Conservation (phyloP, 371 early-diverging fungal species). For the Mortierella sp. region DNA sequence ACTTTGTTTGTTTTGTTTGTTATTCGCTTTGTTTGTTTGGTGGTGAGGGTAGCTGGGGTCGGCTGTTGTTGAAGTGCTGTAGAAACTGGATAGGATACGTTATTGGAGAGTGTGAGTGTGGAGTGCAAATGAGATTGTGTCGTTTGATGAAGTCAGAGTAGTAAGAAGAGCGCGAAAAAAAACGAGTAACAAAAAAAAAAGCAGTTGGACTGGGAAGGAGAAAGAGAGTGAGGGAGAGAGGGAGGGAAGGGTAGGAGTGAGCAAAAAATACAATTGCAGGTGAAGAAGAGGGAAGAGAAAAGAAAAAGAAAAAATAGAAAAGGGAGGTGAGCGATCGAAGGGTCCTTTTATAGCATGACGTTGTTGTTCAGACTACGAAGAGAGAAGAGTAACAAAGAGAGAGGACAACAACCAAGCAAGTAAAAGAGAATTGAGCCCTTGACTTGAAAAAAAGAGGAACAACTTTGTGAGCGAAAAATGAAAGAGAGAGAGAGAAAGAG, state of each 20-base stretch:
- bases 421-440: neutral
- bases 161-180: neutral
- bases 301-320: conserved; percentile 6
- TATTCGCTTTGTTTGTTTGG: neutral
- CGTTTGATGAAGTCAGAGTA: neutral
- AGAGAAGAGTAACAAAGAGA: neutral
- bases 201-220: neutral
- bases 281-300: neutral
- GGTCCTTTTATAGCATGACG: conserved; percentile 1
- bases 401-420: neutral
- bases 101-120: neutral
- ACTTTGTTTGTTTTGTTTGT: neutral
- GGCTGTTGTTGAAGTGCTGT: neutral
- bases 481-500: neutral
- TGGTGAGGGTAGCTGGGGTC: neutral
- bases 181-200: neutral
- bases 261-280: conserved; percentile 7
- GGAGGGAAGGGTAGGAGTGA: neutral
- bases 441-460: neutral
- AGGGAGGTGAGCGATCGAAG: conserved; percentile 5
- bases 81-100: neutral
- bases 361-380: neutral
- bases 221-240: neutral
- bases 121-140: neutral
- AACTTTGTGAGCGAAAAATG: neutral